phyloP scores from a whole-genome alignment of 2,329 filamentous ascomycete genomes.

The Pochonia chlamydosporia region DNA sequence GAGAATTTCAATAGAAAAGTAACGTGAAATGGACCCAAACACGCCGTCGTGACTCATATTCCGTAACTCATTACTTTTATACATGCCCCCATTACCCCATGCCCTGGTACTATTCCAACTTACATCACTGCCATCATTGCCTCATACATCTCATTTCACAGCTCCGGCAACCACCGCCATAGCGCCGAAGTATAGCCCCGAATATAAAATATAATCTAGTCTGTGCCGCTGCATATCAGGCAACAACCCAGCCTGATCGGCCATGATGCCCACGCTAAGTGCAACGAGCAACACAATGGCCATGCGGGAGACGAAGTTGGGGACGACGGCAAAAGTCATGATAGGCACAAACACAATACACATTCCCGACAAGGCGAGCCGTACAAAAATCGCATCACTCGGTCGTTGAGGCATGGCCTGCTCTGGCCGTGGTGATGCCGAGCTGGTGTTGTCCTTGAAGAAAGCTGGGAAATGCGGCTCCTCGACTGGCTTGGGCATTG shows the following conservation, averaged over 20 bases:
- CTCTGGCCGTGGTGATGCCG: constrained; percentile 1
- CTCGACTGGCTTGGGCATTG: constrained; percentile 15
- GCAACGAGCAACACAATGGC: constrained; percentile 50
- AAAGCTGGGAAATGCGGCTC: constrained; percentile 5
- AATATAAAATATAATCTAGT: constrained; percentile 19
- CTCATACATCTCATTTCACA: constrained; percentile 1
- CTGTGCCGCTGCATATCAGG: constrained; percentile 12
- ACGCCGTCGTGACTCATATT: not conserved
- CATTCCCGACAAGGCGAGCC: constrained; percentile 11
- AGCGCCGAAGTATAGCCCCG: constrained; percentile 26
- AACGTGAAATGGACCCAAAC: not conserved
- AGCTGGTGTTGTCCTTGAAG: constrained; percentile 6
- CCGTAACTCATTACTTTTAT: not conserved
- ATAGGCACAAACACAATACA: constrained; percentile 47
- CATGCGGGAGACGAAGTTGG: constrained; percentile 51
- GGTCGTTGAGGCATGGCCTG: not conserved
- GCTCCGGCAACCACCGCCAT: constrained; percentile 23
- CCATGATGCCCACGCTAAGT: constrained; percentile 31
- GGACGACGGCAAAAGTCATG: constrained; percentile 51
- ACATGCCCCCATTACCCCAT: not conserved
- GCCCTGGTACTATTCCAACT: not conserved
- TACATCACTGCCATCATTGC: not conserved
- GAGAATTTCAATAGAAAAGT: not conserved
- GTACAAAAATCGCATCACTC: not conserved
- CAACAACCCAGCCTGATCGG: constrained; percentile 20